These are phyloP conservation scores for Boeremia lycopersici DNA, from an alignment of 2,329 filamentous ascomycete genomes.

Conservation along the genomic window DNA sequence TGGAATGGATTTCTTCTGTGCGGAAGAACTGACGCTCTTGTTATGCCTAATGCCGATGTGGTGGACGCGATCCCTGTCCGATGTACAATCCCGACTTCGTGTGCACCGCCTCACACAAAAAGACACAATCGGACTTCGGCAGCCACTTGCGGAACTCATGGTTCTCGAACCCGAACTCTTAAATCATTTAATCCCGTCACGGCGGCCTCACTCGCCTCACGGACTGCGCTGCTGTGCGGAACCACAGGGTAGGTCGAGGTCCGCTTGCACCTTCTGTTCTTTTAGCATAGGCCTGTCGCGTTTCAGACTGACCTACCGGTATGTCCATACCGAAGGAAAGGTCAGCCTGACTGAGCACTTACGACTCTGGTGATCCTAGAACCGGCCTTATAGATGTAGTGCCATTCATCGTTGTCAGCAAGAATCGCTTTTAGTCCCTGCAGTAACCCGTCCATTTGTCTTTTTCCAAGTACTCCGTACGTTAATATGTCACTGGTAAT, in stretches of 20 bases:
- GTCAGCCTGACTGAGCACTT: not conserved
- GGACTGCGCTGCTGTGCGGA: not conserved
- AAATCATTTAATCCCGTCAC: not conserved
- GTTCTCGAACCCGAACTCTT: not conserved
- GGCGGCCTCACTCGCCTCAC: not conserved
- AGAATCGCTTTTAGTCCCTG: not conserved
- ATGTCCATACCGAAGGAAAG: not conserved
- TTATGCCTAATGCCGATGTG: not conserved
- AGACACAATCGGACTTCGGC: conserved; percentile 1
- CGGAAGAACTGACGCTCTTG: not conserved
- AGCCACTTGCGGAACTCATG: not conserved
- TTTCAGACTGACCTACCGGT: not conserved
- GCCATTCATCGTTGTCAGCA: not conserved
- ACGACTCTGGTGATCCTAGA: not conserved
- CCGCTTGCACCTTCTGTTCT: not conserved
- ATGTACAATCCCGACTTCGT: conserved; percentile 9
- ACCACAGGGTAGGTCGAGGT: not conserved
- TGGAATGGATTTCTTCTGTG: not conserved
- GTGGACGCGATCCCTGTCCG: not conserved
- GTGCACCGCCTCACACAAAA: conserved; percentile 1
- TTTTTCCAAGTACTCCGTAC: not conserved
- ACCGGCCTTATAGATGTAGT: not conserved
- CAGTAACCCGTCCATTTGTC: not conserved
- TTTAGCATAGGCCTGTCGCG: not conserved
- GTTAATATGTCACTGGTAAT: conserved; percentile 5